Base-by-base conservation (phyloP, 768 basidiomycete species). In the Nidula microcarpa region DNA sequence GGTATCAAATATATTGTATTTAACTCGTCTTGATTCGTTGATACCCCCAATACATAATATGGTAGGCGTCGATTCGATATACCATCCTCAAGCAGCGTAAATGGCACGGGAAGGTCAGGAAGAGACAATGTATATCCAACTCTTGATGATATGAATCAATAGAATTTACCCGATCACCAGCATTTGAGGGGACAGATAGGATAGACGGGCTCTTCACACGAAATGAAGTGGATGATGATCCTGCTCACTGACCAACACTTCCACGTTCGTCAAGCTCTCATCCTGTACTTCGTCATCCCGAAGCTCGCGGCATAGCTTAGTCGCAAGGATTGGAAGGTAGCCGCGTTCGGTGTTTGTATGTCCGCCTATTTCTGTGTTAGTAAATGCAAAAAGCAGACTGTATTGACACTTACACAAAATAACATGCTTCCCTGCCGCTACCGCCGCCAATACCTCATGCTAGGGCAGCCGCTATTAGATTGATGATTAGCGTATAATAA, bases 261-360 rank as follows among this genome's bases (percentile, higher is more conserved):
- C 79, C 57, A 84, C 65, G 18, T 70, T 76, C 36, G 64, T 67
- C 55, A 76, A 64, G 41, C 64, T 69, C 54, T 68, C 57, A 45
- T 63, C 62, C 55, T 59, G 62, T 55, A 59, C 65, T 16, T 66
- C 67, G 49, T 69, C 62, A 43, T 68, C 66, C 37, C 60, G 68
- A 55, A 89, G 71, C 65, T 86, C 81, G 47, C 63, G 58, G 55
- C 67, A 64, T 55, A 98, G 74, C 68, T 83, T 86, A 10, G 74
- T 68, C 37, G 86, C 85, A 33, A 98, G 80, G 18, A 82, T 73
- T 14, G 86, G 82, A 51, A 98, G 86, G 71, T 92, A 98, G 0
- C 93, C 93, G 33, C 95, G 89, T 72, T 98, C 96, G 43, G 95
- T 95, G 70, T 94, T 94, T 13, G 92, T 89, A 70, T 98, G 96